phyloP scores from a whole-genome alignment of 176 grass and related monocot genomes.

The Eragrostis curvula region DNA sequence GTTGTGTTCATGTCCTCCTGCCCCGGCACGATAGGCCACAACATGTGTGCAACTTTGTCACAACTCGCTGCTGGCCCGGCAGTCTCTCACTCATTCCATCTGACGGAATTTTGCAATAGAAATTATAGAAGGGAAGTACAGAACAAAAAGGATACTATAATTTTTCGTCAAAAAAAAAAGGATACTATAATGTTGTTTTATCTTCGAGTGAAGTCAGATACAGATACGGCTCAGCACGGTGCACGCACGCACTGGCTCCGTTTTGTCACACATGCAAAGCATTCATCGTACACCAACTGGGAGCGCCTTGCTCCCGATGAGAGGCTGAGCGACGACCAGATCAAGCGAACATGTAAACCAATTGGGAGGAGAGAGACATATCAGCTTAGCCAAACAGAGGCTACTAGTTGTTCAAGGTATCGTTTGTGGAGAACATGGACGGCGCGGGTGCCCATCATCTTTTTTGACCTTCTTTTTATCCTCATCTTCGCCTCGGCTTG shows the following conservation, averaged over 20 bases:
- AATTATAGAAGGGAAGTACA: not conserved
- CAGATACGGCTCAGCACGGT: no score
- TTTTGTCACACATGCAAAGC: constrained; percentile 1
- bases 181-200: not conserved
- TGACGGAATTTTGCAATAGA: not conserved
- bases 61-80: not conserved
- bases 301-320: constrained; percentile 5
- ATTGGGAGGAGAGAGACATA: not conserved
- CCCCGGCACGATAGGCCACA: not conserved
- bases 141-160: constrained; percentile 9
- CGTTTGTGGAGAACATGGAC: constrained; percentile 39
- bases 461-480: constrained; percentile 17
- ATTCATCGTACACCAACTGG: constrained; percentile 7
- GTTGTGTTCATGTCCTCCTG: constrained; percentile 15
- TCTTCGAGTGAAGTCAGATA: constrained; percentile 1
- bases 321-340: not conserved
- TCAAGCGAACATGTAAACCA: constrained; percentile 13
- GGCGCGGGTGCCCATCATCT: not conserved
- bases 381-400: not conserved
- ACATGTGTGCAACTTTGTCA: not conserved
- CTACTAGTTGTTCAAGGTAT: not conserved
- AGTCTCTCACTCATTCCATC: not conserved
- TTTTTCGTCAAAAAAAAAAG: constrained; percentile 22
- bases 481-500: not conserved
- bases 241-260: not conserved